A percentile compares a stretch with the other conserved stretches of the same genome.
Evolutionary conservation across 345 rosid species (phyloP).

Genomic region (Rhizophora apiculata): DNA sequence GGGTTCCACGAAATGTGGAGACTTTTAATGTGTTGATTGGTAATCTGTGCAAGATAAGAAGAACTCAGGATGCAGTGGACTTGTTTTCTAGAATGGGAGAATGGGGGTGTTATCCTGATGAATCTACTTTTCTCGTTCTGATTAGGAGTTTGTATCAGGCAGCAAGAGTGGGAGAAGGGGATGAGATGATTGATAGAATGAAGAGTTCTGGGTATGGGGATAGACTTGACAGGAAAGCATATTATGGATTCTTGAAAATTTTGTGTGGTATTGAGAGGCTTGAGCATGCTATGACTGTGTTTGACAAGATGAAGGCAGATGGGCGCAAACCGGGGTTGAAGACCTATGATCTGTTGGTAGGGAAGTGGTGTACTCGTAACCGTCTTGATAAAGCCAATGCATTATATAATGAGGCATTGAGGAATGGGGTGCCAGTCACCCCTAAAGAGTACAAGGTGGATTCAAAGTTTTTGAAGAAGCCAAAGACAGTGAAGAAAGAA

Average conservation of each 20-base stretch:
- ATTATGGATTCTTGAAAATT: conserved; percentile 68
- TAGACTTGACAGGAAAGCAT: conserved; percentile 54
- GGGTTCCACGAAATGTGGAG: conserved; percentile 79
- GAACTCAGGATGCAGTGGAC: conserved; percentile 71
- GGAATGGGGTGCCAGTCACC: conserved; percentile 58
- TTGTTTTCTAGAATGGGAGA: conserved; percentile 76
- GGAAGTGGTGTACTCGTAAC: conserved; percentile 64
- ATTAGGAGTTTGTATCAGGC: conserved; percentile 85
- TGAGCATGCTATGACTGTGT: conserved; percentile 84
- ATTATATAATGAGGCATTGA: conserved; percentile 61
- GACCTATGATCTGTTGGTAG: conserved; percentile 81
- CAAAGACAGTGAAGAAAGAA: conserved; percentile 53
- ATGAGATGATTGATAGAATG: conserved; percentile 88
- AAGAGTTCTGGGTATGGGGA: conserved; percentile 65
- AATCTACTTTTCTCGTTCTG: conserved; percentile 57
- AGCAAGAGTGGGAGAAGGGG: conserved; percentile 86
- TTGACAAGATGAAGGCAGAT: conserved; percentile 74
- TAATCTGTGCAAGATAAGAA: conserved; percentile 79
- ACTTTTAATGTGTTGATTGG: conserved; percentile 77
- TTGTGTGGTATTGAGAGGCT: conserved; percentile 94
- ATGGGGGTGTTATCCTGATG: conserved; percentile 76
- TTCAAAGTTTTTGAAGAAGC: conserved; percentile 57
- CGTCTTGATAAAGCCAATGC: conserved; percentile 72
- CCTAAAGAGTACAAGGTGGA: conserved; percentile 74
- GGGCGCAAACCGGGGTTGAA: conserved; percentile 70